Base-by-base conservation (phyloP, 805 yeast species). In the Yarrowia alimentaria region DNA sequence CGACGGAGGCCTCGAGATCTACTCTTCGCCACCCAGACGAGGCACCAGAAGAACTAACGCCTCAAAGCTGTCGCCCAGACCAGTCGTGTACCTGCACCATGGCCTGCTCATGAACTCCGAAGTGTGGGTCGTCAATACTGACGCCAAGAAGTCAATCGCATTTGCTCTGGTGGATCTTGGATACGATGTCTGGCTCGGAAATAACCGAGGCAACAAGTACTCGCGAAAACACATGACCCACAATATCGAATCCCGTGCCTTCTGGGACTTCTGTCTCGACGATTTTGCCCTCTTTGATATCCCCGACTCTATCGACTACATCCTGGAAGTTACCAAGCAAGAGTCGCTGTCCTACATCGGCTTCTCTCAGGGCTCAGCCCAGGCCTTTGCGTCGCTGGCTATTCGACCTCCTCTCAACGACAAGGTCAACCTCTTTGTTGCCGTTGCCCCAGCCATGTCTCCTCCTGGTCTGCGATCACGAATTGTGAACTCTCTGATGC, bases 111-210 rank as follows among this genome's bases (percentile, higher is more conserved):
- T 89, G 93, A 82, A 81, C 64, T 80, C 90, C 35, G 98, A 93
- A 61, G 72, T 85, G 19, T 84, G 95, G 94, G 65, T 80, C 61
- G 75, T 79, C 63, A 67, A 69, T 51, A 53, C 70, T 53, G 65
- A 75, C 54, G 71, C 75, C 54, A 54, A 67, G 56, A 70, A 73
- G 38, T 79, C 81, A 56, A 67, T 93, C 40, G 96, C 98, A 0
- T 83, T 85, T 63, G 69, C 79, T 2, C 72, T 91, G 25, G 81
- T 81, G 54, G 88, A 89, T 53, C 64, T 80, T 38, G 97, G 97
- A 1, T 91, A 79, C 65, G 99, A 91, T 62, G 97, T 91, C 5
- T 91, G 95, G 91, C 70, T 91, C 56, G 98, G 98, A 1, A 88
- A 87, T 65, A 88, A 87, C 61, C 74, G 96, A 53, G 96, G 96